Base-by-base conservation (phyloP, 2,329 filamentous ascomycete genomes). In the Rhytidhysteron rufulum region DNA sequence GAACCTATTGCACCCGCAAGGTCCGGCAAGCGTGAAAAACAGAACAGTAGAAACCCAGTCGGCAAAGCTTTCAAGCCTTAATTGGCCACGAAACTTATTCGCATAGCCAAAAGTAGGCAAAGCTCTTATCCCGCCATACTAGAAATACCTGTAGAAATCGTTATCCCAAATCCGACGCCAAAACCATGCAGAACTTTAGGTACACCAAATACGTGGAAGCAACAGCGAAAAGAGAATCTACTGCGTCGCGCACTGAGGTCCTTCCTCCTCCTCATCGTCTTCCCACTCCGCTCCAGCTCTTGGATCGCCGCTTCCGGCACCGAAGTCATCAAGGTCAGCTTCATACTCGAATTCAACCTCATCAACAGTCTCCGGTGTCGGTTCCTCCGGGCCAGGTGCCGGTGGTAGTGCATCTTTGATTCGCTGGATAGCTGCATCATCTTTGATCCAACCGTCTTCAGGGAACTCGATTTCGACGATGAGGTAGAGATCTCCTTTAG, bases 381-480 rank as follows among this genome's bases (percentile, higher is more conserved):
- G 69, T 4, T 77, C 69, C 1, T 79, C 77, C 2, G 78, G 71
- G 8, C 43, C 46, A 31, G 48, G 34, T 5, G 54, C 32, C 42
- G 68, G 67, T 1, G 93, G 93, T 10, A 98, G 74, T 20, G 95
- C 74, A 55, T 87, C 86, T 55, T 78, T 73, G 42, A 98, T 72
- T 33, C 79, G 78, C 40, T 84, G 79, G 43, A 91, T 79, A 1
- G 81, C 75, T 10, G 79, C 77, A n/a, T 88, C 80, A 41, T 86
- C 60, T 43, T 69, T 68, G 42, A 90, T 72, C 88, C 89, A 97
- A 19, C 82, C 86, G 54, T 91, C 82, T 53, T 90, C 82, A 2
- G 93, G 93, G 71, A 97, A 97, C 40, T 88, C 79, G 47, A 98
- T 78, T 55, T 93, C 83, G 49, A 96, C 83, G 27, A 86, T 72